These are phyloP conservation scores for Colletotrichum musicola DNA, from an alignment of 2,329 filamentous ascomycete species.

Conservation along the genomic window DNA sequence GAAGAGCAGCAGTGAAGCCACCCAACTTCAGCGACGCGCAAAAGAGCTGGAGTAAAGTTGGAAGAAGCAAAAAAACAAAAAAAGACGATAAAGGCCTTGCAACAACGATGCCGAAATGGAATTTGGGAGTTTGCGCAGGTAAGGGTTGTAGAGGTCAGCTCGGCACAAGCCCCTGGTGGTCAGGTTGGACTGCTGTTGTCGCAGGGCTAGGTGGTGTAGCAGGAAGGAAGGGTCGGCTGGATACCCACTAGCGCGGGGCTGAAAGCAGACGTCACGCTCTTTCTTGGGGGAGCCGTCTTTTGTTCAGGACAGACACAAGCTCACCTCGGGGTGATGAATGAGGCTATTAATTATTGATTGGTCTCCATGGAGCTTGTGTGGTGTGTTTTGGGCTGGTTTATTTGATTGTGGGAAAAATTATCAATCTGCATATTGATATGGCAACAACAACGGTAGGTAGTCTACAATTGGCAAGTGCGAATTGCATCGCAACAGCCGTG, in stretches of 20 bases:
- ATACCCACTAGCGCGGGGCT: slow-evolving; percentile 38
- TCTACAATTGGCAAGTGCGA: background rate
- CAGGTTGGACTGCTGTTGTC: slow-evolving; percentile 10
- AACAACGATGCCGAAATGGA: slow-evolving; percentile 11
- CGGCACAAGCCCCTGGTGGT: background rate
- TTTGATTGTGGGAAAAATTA: background rate
- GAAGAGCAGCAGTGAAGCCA: slow-evolving; percentile 27
- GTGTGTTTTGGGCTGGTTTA: background rate
- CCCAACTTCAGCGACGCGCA: slow-evolving; percentile 18
- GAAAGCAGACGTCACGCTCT: slow-evolving; percentile 36
- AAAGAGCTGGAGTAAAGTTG: background rate
- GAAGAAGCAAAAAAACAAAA: background rate
- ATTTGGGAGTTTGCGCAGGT: slow-evolving; percentile 17
- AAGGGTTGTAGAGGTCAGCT: slow-evolving; percentile 16
- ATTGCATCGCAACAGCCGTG: slow-evolving; percentile 1
- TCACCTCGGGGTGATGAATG: background rate
- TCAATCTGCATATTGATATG: background rate
- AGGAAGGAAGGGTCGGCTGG: slow-evolving; percentile 27
- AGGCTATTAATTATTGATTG: background rate
- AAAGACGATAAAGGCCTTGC: background rate
- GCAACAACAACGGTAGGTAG: background rate
- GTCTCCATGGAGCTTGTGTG: background rate
- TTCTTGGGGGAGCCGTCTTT: background rate
- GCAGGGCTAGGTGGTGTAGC: slow-evolving; percentile 16
- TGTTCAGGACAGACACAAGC: background rate